Evolutionary conservation across 2,329 filamentous ascomycete genomes (phyloP).

Genomic region (Beauveria sp.): DNA sequence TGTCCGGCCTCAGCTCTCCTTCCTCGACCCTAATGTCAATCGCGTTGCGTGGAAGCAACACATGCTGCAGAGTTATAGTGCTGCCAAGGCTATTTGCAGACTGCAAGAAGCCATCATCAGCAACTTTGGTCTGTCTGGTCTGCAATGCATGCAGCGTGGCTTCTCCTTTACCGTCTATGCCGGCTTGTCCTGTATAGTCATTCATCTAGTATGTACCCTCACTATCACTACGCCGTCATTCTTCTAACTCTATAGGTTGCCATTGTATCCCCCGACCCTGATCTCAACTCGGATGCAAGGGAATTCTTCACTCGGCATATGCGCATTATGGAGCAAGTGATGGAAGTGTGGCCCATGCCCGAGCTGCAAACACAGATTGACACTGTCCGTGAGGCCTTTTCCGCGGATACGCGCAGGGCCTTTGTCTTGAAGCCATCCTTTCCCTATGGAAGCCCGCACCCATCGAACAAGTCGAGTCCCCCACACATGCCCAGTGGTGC

Average conservation of each 20-base stretch:
- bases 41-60: constrained; percentile 80
- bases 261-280: constrained; percentile 85
- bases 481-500: constrained; percentile 41
- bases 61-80: constrained; percentile 77
- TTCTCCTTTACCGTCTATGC: constrained; percentile 95
- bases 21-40: constrained; percentile 61
- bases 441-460: constrained; percentile 73
- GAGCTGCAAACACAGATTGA: constrained; percentile 89
- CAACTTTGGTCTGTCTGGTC: constrained; percentile 67
- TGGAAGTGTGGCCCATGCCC: constrained; percentile 75
- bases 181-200: constrained; percentile 82
- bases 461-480: constrained; percentile 55
- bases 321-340: constrained; percentile 83
- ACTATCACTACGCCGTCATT: neutral
- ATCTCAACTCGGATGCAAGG: constrained; percentile 74
- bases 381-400: constrained; percentile 83
- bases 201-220: constrained; percentile 68
- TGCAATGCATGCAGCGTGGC: constrained; percentile 87
- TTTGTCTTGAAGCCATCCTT: constrained; percentile 87
- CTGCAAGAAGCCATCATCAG: constrained; percentile 77
- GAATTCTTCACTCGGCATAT: constrained; percentile 91
- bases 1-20: constrained; percentile 75
- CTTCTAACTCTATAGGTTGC: constrained; percentile 55
- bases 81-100: constrained; percentile 77
- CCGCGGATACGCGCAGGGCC: constrained; percentile 72